Percentiles rank a stretch among this genome's conserved stretches.
Evolutionary conservation across 2,329 filamentous ascomycete species (phyloP).

Genomic region (Verticillium zaregamsianum): DNA sequence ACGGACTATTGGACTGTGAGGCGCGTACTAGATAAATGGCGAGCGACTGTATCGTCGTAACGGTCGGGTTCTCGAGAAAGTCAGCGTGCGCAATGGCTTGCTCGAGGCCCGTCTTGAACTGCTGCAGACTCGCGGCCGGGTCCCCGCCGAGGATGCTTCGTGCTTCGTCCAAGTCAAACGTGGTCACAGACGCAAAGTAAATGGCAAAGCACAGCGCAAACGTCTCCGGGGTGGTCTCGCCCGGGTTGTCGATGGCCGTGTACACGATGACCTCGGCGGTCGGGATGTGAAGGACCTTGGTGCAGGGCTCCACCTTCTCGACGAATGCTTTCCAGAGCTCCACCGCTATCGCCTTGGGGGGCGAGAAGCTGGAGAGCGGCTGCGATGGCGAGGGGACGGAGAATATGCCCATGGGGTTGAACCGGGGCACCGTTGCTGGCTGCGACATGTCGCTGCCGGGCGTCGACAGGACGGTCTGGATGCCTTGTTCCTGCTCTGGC

Average conservation of each 20-base stretch:
- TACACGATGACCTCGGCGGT: conserved; percentile 26
- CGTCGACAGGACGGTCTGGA: conserved; percentile 15
- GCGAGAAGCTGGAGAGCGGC: conserved; percentile 16
- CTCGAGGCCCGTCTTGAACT: conserved; percentile 29
- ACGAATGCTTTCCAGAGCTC: conserved; percentile 25
- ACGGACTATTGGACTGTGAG: background rate
- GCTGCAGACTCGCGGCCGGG: conserved; percentile 16
- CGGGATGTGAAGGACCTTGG: conserved; percentile 24
- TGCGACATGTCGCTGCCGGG: conserved; percentile 1
- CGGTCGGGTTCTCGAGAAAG: conserved; percentile 34
- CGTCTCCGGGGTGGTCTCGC: conserved; percentile 17
- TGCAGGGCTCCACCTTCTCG: conserved; percentile 21
- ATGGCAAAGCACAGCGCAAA: conserved; percentile 41
- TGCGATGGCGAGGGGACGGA: conserved; percentile 17
- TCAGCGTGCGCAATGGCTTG: conserved; percentile 31
- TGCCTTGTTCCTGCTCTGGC: conserved; percentile 10
- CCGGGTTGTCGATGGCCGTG: conserved; percentile 24
- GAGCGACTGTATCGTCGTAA: conserved; percentile 28
- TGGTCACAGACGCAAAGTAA: conserved; percentile 42
- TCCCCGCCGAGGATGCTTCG: conserved; percentile 17
- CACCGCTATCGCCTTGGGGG: conserved; percentile 19
- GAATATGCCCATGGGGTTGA: conserved; percentile 28
- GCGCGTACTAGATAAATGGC: conserved; percentile 29
- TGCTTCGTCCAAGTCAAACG: conserved; percentile 33
- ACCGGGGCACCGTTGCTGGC: conserved; percentile 13